These are phyloP conservation scores for Przewalskia tangutica DNA, from an alignment of 257 asterid genomes.

Conservation along the genomic window DNA sequence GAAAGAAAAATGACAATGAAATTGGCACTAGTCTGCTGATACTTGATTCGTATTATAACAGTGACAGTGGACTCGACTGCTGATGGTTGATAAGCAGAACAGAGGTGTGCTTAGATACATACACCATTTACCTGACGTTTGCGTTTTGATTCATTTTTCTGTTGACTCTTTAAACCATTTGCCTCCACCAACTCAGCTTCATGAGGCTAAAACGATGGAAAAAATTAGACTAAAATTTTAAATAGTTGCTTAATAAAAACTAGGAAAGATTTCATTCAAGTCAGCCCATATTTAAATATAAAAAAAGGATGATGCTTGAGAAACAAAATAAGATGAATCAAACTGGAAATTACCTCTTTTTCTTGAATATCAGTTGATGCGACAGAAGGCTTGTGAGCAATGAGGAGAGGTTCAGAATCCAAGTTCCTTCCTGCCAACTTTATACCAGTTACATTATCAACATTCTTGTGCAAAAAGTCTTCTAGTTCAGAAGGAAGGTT, in stretches of 20 bases:
- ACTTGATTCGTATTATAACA: background rate
- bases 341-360: constrained; percentile 33
- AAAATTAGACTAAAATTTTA: background rate
- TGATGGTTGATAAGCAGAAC: background rate
- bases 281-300: background rate
- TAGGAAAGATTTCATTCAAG: background rate
- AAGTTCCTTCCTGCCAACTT: constrained; percentile 22
- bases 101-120: background rate
- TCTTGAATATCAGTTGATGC: constrained; percentile 26
- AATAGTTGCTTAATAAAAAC: background rate
- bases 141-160: constrained; percentile 22
- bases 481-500: constrained; percentile 61
- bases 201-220: constrained; percentile 25
- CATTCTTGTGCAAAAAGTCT: constrained; percentile 32
- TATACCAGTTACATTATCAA: constrained; percentile 11
- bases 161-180: constrained; percentile 22
- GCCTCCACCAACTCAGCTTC: constrained; percentile 23
- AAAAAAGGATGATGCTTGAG: constrained; percentile 1
- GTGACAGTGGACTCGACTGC: background rate
- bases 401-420: constrained; percentile 26
- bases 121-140: constrained; percentile 48
- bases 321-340: background rate
- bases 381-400: constrained; percentile 6
- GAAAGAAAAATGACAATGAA: background rate
- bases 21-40: background rate